Conservation (phyloP, 73 alveolate species). For the Uronychia binucleata region DNA sequence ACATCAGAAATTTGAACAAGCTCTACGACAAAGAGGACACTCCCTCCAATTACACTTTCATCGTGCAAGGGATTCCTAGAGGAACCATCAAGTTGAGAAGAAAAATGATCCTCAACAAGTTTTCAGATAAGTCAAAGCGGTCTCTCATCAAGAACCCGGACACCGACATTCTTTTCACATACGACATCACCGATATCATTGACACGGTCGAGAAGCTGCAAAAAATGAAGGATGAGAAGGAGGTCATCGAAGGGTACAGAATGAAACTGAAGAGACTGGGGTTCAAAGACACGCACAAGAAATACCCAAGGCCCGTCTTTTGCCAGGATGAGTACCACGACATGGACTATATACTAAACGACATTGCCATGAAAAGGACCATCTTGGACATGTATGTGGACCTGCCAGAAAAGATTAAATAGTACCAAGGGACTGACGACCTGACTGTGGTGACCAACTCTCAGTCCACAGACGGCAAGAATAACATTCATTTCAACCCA, state of each 20-base stretch:
- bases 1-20: neutral
- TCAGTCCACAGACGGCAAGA: neutral
- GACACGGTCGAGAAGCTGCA: neutral
- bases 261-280: neutral
- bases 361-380: neutral
- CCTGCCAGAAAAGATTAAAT: neutral
- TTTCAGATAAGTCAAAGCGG: no score
- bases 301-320: neutral
- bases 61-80: neutral
- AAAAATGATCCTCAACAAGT: neutral
- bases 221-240: neutral
- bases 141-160: no score
- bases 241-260: neutral
- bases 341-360: neutral
- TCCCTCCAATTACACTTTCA: neutral
- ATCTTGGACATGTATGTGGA: neutral
- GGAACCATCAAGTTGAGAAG: neutral
- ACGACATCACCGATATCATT: neutral
- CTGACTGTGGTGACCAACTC: neutral
- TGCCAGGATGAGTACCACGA: neutral
- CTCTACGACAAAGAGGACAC: neutral
- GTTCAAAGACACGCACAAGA: neutral
- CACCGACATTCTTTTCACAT: neutral
- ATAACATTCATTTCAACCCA: neutral
- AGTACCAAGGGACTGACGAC: neutral